Evolutionary conservation across 768 basidiomycete genomes (phyloP), one percentile per base, ranked within the genome.

Genomic region (Boletellus sp.): DNA sequence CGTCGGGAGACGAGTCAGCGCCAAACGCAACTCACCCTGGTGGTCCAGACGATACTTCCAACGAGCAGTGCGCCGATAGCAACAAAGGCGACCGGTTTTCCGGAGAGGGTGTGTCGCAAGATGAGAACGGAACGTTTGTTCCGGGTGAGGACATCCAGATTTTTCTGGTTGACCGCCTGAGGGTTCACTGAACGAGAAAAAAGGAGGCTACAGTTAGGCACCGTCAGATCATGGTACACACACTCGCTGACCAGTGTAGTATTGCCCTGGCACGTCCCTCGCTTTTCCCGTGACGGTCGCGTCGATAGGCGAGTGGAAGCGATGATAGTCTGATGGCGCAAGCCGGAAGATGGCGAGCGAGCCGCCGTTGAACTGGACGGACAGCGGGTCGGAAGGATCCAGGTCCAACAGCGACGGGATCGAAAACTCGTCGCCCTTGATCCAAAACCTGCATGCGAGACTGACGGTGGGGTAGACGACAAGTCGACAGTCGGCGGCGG

Each of bases 1-100:
- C 28, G 28, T 28, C 28, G 7, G 28, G 28, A 28, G 11, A 28
- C 7, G 2, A 10, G 28, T 28, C 28, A 28, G 11, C 28, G 28
- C 28, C 7, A 28, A 28, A 4, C 28, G 17, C 6, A 2, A 15
- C 67, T 42, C 44, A 65, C 66, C 45, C 45, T 38, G 16, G 61
- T 71, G 0, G 86, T 87, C 83, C 84, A 88, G 2, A 47, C 70
- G 59, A 92, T 85, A 45, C 80, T 80, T 1, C 87, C 90, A 1
- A 91, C 90, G 32, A 93, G 79, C 70, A 92, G 76, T 8, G 90
- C 90, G 3, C 90, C 90, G 50, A 92, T 75, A 9, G 88, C 85
- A 10, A 90, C 80, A 54, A 84, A 82, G 0, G 80, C 88, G 15
- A 90, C 69, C 12, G 74, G 74, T 16, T 73, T 68, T 11, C 74